phyloP scores from a whole-genome alignment of 345 rosid species.

The Syzygium aromaticum region DNA sequence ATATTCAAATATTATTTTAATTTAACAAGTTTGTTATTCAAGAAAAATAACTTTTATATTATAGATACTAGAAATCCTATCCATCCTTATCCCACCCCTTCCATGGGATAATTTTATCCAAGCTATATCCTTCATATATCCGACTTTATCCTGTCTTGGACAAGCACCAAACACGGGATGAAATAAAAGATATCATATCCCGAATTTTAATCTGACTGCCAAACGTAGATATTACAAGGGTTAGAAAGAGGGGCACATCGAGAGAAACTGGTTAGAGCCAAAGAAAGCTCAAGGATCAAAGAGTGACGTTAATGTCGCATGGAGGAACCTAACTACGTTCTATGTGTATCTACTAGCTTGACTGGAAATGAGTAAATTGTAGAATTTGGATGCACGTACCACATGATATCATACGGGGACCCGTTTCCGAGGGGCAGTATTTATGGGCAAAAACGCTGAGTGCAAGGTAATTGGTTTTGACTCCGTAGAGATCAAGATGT shows the following conservation, averaged over 20 bases:
- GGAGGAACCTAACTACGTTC: background rate
- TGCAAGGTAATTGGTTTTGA: background rate
- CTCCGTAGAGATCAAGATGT: no score
- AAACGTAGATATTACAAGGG: background rate
- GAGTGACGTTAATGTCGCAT: background rate
- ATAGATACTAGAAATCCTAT: no score
- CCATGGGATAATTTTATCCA: no score
- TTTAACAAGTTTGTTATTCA: no score
- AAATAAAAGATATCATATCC: no score
- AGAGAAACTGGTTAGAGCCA: background rate
- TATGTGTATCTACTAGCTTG: background rate
- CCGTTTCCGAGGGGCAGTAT: background rate
- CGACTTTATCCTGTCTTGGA: no score
- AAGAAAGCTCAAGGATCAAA: background rate
- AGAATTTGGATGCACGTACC: background rate
- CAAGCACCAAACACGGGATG: no score
- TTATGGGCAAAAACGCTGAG: background rate
- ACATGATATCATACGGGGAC: background rate
- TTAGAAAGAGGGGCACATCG: background rate
- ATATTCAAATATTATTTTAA: no score
- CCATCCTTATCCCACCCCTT: no score
- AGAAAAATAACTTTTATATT: no score
- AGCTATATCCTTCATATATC: no score
- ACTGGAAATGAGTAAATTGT: background rate
- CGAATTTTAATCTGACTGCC: no score